Percentiles rank a stretch among this genome's conserved stretches.
These are phyloP conservation scores for Rutstroemia sp. DNA, from an alignment of 2,329 filamentous ascomycete genomes.

Conservation along the genomic window DNA sequence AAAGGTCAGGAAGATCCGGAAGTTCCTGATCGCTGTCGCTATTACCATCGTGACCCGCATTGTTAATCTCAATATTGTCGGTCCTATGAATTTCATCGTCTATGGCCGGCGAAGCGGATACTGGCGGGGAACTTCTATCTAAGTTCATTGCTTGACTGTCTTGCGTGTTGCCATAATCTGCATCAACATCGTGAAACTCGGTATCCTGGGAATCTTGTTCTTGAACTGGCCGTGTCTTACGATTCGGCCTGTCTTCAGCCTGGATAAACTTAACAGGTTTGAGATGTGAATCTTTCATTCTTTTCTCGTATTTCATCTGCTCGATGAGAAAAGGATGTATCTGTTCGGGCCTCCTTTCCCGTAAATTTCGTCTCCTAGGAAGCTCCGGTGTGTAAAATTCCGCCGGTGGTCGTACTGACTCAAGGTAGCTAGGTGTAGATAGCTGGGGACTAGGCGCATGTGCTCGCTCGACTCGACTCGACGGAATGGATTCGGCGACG, in stretches of 20 bases:
- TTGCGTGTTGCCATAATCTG: slow-evolving; percentile 8
- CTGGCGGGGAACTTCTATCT: slow-evolving; percentile 16
- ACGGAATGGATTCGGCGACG: no score
- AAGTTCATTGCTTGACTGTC: slow-evolving; percentile 22
- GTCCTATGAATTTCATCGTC: not conserved
- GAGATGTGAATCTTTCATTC: slow-evolving; percentile 25
- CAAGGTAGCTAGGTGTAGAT: not conserved
- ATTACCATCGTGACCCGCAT: slow-evolving; percentile 2
- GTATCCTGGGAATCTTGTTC: slow-evolving; percentile 20
- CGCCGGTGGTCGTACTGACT: not conserved
- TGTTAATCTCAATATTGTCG: not conserved
- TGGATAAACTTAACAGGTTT: slow-evolving; percentile 24
- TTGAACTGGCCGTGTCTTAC: slow-evolving; percentile 4
- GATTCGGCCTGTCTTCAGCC: slow-evolving; percentile 16
- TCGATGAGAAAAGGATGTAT: slow-evolving; percentile 29
- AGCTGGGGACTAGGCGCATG: no score
- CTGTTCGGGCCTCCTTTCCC: slow-evolving; percentile 28
- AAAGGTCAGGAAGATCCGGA: slow-evolving; percentile 25
- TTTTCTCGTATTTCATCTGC: slow-evolving; percentile 26
- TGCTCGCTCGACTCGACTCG: no score
- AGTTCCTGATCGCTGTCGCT: slow-evolving; percentile 24
- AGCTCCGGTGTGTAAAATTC: not conserved
- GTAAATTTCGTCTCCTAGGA: slow-evolving; percentile 5
- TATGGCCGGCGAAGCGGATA: not conserved
- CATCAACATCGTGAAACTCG: slow-evolving; percentile 16